phyloP scores from a whole-genome alignment of 2,329 filamentous ascomycete species.

The Xylaria sp. region DNA sequence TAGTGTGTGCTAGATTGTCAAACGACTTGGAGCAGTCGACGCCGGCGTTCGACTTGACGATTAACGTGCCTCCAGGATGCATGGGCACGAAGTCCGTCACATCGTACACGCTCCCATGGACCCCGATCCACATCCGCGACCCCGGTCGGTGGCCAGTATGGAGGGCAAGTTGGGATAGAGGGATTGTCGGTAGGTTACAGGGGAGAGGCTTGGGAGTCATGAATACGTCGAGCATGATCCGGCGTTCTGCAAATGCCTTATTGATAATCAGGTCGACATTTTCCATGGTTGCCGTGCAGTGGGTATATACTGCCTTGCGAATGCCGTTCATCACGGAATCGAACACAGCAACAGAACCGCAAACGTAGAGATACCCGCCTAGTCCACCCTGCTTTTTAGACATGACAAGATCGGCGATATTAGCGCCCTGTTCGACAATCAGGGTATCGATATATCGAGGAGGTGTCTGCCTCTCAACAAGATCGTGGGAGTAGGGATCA shows the following conservation, averaged over 20 bases:
- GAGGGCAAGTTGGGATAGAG: constrained; percentile 51
- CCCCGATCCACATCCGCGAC: constrained; percentile 53
- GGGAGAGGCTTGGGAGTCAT: constrained; percentile 58
- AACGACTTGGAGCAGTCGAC: constrained; percentile 56
- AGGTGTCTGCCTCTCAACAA: constrained; percentile 52
- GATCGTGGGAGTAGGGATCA: constrained; percentile 44
- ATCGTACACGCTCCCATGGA: constrained; percentile 57
- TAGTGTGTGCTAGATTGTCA: constrained; percentile 57
- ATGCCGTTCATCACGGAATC: constrained; percentile 60
- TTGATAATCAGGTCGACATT: constrained; percentile 53
- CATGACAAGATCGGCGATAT: constrained; percentile 58
- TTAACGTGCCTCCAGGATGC: constrained; percentile 56
- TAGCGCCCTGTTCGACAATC: constrained; percentile 54
- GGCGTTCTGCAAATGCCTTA: constrained; percentile 56
- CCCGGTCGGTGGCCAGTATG: constrained; percentile 54
- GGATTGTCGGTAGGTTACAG: constrained; percentile 53
- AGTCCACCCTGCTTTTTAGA: constrained; percentile 57
- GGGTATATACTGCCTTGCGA: constrained; percentile 57
- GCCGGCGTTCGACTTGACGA: constrained; percentile 58
- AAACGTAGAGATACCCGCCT: constrained; percentile 52
- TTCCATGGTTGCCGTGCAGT: constrained; percentile 55
- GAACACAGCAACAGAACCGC: constrained; percentile 51
- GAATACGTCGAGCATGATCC: constrained; percentile 61
- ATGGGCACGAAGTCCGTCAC: constrained; percentile 56
- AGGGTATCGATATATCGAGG: constrained; percentile 56